Percentiles rank a stretch among this genome's conserved stretches.
Conservation (phyloP, 352 stramenopile genomes). For the Globisporangium cederbergense region DNA sequence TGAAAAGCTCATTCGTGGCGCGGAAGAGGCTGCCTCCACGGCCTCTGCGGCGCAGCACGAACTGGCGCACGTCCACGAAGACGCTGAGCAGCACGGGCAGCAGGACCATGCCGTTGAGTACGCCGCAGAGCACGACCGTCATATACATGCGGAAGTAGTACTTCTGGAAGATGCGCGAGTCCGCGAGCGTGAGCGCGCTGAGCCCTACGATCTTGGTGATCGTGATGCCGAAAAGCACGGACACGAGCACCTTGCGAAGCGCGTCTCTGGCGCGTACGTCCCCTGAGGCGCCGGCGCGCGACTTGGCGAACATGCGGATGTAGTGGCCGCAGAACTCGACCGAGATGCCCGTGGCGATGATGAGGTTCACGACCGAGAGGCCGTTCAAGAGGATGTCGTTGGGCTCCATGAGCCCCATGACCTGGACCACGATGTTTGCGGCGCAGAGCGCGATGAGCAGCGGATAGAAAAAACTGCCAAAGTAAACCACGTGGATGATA, state of each 20-base stretch:
- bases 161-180: constrained; percentile 84
- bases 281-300: constrained; percentile 19
- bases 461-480: constrained; percentile 45
- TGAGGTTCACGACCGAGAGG: constrained; percentile 78
- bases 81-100: constrained; percentile 58
- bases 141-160: constrained; percentile 93
- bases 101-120: constrained; percentile 73
- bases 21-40: constrained; percentile 5
- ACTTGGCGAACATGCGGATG: constrained; percentile 56
- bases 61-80: constrained; percentile 32
- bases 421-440: constrained; percentile 50
- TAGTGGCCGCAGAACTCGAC: constrained; percentile 83
- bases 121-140: constrained; percentile 67
- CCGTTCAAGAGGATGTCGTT: constrained; percentile 75
- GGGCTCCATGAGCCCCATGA: constrained; percentile 60
- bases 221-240: constrained; percentile 83
- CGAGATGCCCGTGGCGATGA: constrained; percentile 67
- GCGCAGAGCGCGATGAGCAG: constrained; percentile 39
- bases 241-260: constrained; percentile 54
- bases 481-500: constrained; percentile 40
- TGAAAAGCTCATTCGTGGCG: constrained; percentile 10
- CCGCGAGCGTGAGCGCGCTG: constrained; percentile 76
- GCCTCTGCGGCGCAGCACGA: constrained; percentile 27
- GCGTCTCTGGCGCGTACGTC: constrained; percentile 48
- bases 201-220: constrained; percentile 86